Conservation (phyloP, 169 alveolate genomes). For the Toxoplasma gondii region DNA sequence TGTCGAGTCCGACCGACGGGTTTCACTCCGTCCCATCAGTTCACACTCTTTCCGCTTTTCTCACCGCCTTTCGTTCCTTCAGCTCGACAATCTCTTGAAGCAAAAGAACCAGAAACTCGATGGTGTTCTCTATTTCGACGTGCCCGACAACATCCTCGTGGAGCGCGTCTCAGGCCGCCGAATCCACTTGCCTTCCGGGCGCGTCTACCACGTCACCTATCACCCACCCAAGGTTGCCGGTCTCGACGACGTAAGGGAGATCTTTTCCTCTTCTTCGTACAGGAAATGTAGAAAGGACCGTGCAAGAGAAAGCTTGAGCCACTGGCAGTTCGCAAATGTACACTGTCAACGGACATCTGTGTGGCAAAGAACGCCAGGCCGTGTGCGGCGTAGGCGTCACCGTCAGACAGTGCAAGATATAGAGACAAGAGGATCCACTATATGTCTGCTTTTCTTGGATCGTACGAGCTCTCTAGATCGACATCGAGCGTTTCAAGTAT, state of each 20-base stretch:
- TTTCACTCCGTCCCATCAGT: too few relatives aligned
- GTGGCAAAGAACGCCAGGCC: too few relatives aligned
- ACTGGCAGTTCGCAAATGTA: not conserved
- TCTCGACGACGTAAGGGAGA: slow-evolving; percentile 76
- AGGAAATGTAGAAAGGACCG: not conserved
- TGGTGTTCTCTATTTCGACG: slow-evolving; percentile 82
- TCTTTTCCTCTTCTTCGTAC: too few relatives aligned
- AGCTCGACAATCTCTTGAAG: slow-evolving; percentile 59
- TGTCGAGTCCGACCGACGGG: too few relatives aligned
- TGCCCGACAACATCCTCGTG: slow-evolving; percentile 82
- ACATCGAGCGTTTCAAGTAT: too few relatives aligned
- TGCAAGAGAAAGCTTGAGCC: not conserved
- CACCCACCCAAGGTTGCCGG: slow-evolving; percentile 84
- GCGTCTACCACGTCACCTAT: slow-evolving; percentile 81
- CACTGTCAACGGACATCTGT: too few relatives aligned
- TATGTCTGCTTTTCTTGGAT: too few relatives aligned
- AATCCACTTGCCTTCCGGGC: slow-evolving; percentile 87
- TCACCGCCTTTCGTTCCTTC: not conserved
- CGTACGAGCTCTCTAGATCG: too few relatives aligned
- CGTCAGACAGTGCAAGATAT: too few relatives aligned
- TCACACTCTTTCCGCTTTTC: not conserved
- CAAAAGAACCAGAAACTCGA: slow-evolving; percentile 75
- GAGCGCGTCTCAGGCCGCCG: slow-evolving; percentile 91
- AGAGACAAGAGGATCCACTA: too few relatives aligned
- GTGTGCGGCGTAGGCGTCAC: too few relatives aligned